Evolutionary conservation across 192 early-diverging fungal genomes (phyloP), one percentile per base, ranked within the genome.

Genomic region (Umbelopsis vinacea): DNA sequence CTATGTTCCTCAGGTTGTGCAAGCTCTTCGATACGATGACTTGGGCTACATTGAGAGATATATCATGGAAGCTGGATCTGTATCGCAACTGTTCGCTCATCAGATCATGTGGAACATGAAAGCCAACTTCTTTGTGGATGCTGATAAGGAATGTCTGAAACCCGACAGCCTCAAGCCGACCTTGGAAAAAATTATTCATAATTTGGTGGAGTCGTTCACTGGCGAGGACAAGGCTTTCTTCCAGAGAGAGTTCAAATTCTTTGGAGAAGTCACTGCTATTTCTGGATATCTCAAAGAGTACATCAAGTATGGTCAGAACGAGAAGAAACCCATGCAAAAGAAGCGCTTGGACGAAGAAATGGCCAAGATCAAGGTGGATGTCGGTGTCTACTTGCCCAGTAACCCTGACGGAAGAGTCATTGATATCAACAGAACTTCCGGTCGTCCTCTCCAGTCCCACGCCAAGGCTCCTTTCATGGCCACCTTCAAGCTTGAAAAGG

Each of bases 51-150:
- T 97, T n/a, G 96, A 97, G 79, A 86, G 90, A 29, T 98, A 92
- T 68, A 98, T 99, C 52, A 81, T 99, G 73, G 90, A 92, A n/a
- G 93, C 98, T 4, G 98, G 93, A 8, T 88, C 90, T 73, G 91
- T 92, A 12, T 97, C 96, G 38, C 97, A 98, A 82, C 88, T 94
- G 19, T 99, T 99, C 89, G 97, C 98, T 33, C 98, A 99, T 82
- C 98, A 99, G 85, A 98, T 99, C 63, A 97, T 99, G 60, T 99
- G 98, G 98, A 99, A 99, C 80, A 99, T 99, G 98, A 93, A 98
- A 26, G 98, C 98, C 55, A 99, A 99, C 83, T 96, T 94, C 90
- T 97, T 79, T 85, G 86, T 88, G 23, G 91, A 93, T 81, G 79
- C 79, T 21, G 79, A 81, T 45, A 81, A 81, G 55, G 79, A 75